Conservation (phyloP, 1,284 basidiomycete genomes). For the Ustilago shanxiensis region DNA sequence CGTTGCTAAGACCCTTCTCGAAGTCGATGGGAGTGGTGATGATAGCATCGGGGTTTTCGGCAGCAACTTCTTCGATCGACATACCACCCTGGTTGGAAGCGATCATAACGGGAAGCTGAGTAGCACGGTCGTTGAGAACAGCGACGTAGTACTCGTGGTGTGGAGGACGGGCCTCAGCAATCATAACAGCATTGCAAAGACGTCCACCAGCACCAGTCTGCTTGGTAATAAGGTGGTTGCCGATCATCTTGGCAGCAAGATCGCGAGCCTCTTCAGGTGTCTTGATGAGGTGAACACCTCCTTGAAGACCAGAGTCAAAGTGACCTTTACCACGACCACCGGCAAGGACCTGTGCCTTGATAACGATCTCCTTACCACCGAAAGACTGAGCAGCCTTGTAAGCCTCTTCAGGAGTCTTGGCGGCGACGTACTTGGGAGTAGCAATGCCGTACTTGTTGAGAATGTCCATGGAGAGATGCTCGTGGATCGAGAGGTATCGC, state of each 20-base stretch:
- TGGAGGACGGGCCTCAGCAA: conserved; percentile 93
- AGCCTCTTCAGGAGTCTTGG: conserved; percentile 90
- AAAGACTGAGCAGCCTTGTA: conserved; percentile 89
- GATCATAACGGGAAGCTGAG: conserved; percentile 91
- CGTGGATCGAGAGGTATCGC: conserved; percentile 96
- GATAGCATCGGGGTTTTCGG: conserved; percentile 93
- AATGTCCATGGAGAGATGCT: conserved; percentile 95
- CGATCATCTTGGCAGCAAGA: conserved; percentile 92
- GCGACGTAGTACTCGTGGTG: conserved; percentile 99
- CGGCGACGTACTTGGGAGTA: conserved; percentile 91
- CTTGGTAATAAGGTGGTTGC: conserved; percentile 96
- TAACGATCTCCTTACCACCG: conserved; percentile 74
- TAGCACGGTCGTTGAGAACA: conserved; percentile 92
- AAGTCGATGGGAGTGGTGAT: conserved; percentile 95
- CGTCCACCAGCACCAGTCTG: conserved; percentile 95
- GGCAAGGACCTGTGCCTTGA: conserved; percentile 98
- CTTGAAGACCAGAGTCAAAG: conserved; percentile 95
- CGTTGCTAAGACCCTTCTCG: conserved; percentile 82
- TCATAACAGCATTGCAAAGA: conserved; percentile 97
- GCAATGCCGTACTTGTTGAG: conserved; percentile 98
- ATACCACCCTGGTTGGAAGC: conserved; percentile 82
- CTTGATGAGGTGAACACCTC: conserved; percentile 95
- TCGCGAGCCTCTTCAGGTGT: conserved; percentile 92
- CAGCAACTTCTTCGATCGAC: conserved; percentile 99
- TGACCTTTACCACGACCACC: conserved; percentile 98